Conservation (phyloP, 768 basidiomycete genomes). For the Lactarius hengduanensis region DNA sequence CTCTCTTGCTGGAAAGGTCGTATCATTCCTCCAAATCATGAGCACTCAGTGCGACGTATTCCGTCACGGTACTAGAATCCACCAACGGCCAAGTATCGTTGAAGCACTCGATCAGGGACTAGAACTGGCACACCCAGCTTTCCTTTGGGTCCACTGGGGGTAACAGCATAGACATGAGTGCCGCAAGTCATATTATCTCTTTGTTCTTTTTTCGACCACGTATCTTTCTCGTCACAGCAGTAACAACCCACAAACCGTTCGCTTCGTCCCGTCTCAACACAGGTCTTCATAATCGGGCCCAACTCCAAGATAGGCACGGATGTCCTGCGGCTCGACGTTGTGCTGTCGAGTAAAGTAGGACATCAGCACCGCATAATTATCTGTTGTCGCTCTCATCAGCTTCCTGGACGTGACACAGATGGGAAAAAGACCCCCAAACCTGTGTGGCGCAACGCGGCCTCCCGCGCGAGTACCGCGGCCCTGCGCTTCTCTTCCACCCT, state of each 20-base stretch:
- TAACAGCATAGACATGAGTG: neutral
- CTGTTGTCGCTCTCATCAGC: constrained; percentile 37
- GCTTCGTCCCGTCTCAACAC: constrained; percentile 34
- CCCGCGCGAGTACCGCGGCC: constrained; percentile 72
- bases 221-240: neutral
- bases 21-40: neutral
- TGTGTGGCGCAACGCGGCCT: constrained; percentile 85
- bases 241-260: neutral
- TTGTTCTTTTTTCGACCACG: neutral
- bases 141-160: neutral
- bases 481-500: constrained; percentile 76
- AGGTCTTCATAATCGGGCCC: constrained; percentile 79
- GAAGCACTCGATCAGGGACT: neutral
- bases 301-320: constrained; percentile 64
- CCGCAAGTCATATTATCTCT: neutral
- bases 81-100: neutral
- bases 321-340: constrained; percentile 55
- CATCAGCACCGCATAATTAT: constrained; percentile 68
- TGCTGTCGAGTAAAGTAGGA: constrained; percentile 65
- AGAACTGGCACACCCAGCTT: neutral
- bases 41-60: neutral
- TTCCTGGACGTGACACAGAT: neutral
- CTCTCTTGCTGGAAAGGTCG: neutral
- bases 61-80: neutral
- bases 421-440: constrained; percentile 45